These are phyloP conservation scores for Boeremia lycopersici DNA, from an alignment of 2,329 filamentous ascomycete species.

Conservation along the genomic window DNA sequence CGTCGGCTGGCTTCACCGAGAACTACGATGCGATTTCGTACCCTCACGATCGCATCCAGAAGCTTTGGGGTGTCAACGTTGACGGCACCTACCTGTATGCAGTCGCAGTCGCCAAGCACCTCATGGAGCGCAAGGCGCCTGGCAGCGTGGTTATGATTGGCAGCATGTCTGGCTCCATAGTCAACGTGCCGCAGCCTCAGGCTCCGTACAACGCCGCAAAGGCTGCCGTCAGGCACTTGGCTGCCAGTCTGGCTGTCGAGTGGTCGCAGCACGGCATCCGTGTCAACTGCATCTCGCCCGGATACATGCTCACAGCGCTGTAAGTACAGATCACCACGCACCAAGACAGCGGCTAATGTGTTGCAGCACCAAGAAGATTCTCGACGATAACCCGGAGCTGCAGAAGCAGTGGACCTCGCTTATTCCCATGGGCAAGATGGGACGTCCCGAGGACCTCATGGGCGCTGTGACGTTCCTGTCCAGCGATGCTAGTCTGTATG, in stretches of 20 bases:
- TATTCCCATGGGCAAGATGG: slow-evolving; percentile 94
- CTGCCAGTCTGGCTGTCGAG: slow-evolving; percentile 86
- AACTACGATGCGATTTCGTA: slow-evolving; percentile 93
- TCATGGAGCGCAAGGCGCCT: slow-evolving; percentile 78
- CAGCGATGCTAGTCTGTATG: slow-evolving; percentile 67
- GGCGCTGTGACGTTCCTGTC: slow-evolving; percentile 87
- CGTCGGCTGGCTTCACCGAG: slow-evolving; percentile 95
- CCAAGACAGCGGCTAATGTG: background rate
- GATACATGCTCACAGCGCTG: slow-evolving; percentile 95
- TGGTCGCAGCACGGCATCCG: slow-evolving; percentile 88
- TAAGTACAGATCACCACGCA: slow-evolving; percentile 56
- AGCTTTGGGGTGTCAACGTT: slow-evolving; percentile 94
- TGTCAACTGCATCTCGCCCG: slow-evolving; percentile 93
- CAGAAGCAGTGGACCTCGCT: slow-evolving; percentile 89
- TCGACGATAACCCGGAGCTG: slow-evolving; percentile 89
- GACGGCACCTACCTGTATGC: slow-evolving; percentile 92
- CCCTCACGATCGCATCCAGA: slow-evolving; percentile 86
- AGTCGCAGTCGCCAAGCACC: slow-evolving; percentile 80
- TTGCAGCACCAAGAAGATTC: slow-evolving; percentile 84
- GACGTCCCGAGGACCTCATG: slow-evolving; percentile 88
- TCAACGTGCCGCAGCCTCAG: slow-evolving; percentile 95
- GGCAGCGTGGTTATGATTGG: slow-evolving; percentile 95
- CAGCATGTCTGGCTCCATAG: slow-evolving; percentile 91
- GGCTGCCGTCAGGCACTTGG: slow-evolving; percentile 87
- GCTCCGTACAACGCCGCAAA: slow-evolving; percentile 93